phyloP scores from a whole-genome alignment of 2,329 filamentous ascomycete genomes.

The Capronia americana region DNA sequence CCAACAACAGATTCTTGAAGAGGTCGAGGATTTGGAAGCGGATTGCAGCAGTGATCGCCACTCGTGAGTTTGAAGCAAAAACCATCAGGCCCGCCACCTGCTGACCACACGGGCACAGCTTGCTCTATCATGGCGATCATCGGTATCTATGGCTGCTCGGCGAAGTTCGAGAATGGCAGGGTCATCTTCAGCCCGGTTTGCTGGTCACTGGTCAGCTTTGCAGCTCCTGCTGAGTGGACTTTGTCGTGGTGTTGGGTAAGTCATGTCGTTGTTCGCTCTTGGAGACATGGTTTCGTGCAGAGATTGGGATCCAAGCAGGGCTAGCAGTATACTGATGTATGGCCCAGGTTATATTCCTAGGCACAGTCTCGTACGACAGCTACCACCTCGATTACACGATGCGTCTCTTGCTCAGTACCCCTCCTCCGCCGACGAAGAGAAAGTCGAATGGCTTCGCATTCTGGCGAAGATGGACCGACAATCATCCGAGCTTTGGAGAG shows the following conservation, averaged over 20 bases:
- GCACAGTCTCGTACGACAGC: conserved; percentile 22
- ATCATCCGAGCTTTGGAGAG: neutral
- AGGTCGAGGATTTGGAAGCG: conserved; percentile 9
- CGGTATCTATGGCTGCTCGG: conserved; percentile 20
- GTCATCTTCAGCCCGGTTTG: conserved; percentile 17
- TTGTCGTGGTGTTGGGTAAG: conserved; percentile 18
- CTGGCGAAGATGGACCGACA: conserved; percentile 13
- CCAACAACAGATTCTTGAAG: conserved; percentile 10
- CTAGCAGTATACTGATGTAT: neutral
- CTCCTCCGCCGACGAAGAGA: conserved; percentile 4
- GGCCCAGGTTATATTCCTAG: conserved; percentile 7
- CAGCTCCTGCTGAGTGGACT: conserved; percentile 18
- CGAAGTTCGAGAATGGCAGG: conserved; percentile 10
- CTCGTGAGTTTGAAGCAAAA: conserved; percentile 4
- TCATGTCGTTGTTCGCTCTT: neutral
- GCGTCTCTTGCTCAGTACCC: conserved; percentile 13
- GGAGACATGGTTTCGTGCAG: neutral
- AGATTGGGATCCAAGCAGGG: neutral
- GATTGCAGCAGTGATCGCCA: conserved; percentile 10
- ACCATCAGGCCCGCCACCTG: neutral
- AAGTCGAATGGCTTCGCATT: conserved; percentile 12
- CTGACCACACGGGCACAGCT: conserved; percentile 13
- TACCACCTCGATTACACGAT: conserved; percentile 24
- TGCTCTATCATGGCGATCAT: conserved; percentile 5
- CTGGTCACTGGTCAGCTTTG: conserved; percentile 22